Conservation (phyloP, 2,329 filamentous ascomycete species). For the Fusarium sublunatum region DNA sequence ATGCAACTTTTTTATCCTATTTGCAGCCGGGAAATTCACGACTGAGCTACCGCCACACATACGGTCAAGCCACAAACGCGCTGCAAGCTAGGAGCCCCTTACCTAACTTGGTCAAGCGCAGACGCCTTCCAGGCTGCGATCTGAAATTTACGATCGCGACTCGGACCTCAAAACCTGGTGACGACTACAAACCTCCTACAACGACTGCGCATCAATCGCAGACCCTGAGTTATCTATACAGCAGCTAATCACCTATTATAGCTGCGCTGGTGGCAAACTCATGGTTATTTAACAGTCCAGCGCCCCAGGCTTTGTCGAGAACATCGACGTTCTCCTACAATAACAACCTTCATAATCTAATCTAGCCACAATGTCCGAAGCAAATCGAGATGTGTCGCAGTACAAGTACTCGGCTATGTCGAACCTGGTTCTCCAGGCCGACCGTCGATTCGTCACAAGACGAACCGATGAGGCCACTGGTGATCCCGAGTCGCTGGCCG, state of each 20-base stretch:
- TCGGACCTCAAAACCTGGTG: conserved; percentile 29
- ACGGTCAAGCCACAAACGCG: conserved; percentile 30
- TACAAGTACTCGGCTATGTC: conserved; percentile 99
- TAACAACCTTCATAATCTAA: conserved; percentile 45
- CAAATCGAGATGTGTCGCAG: conserved; percentile 86
- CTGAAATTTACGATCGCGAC: conserved; percentile 54
- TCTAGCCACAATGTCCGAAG: conserved; percentile 74
- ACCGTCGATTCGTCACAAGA: conserved; percentile 93
- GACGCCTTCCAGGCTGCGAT: conserved; percentile 44
- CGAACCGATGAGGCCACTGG: conserved; percentile 95
- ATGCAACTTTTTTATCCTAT: neutral
- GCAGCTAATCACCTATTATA: conserved; percentile 20
- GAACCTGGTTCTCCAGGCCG: conserved; percentile 99
- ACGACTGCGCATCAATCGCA: conserved; percentile 43
- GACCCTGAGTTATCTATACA: conserved; percentile 36
- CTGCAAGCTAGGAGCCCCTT: conserved; percentile 11
- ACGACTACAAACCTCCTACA: conserved; percentile 38
- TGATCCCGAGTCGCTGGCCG: conserved; percentile 96
- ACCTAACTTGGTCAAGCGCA: conserved; percentile 24
- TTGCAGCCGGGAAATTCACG: too few relatives aligned
- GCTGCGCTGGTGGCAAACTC: conserved; percentile 41
- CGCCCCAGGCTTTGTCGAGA: conserved; percentile 54
- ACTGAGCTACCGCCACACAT: conserved; percentile 25
- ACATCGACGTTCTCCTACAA: conserved; percentile 50
- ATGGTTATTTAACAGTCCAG: conserved; percentile 52